phyloP scores from a whole-genome alignment of 768 basidiomycete genomes.

The Termitomyces sp. region DNA sequence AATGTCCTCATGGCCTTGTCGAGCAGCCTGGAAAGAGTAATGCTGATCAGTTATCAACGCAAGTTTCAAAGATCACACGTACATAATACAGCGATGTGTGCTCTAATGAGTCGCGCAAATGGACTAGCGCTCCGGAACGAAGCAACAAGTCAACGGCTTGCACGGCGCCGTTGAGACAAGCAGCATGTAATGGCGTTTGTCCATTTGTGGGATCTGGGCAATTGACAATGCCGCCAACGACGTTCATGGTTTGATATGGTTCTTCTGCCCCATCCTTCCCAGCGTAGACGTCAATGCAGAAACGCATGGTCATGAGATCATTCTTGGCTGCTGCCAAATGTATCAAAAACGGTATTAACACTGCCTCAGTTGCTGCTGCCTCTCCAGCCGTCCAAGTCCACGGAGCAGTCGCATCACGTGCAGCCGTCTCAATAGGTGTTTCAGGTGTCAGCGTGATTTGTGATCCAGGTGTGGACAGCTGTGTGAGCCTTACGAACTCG shows the following conservation, averaged over 20 bases:
- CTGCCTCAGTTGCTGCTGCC: constrained; percentile 61
- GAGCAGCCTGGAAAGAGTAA: constrained; percentile 54
- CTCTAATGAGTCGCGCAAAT: constrained; percentile 72
- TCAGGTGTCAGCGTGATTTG: constrained; percentile 33
- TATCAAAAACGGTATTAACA: constrained; percentile 70
- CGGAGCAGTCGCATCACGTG: constrained; percentile 48
- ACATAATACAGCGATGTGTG: constrained; percentile 86
- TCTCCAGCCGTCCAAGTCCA: constrained; percentile 82
- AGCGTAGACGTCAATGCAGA: constrained; percentile 44
- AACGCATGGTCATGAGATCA: constrained; percentile 56
- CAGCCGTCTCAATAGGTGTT: constrained; percentile 27
- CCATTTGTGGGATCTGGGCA: constrained; percentile 66
- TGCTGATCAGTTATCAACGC: background rate
- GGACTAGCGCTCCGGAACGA: constrained; percentile 73
- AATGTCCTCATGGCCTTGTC: constrained; percentile 56
- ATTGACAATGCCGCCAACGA: constrained; percentile 70
- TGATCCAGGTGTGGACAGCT: constrained; percentile 28
- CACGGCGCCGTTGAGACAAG: constrained; percentile 61
- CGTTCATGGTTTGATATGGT: constrained; percentile 27
- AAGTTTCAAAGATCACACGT: background rate
- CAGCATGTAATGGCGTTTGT: constrained; percentile 73
- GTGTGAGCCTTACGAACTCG: constrained; percentile 63
- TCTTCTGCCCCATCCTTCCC: constrained; percentile 19
- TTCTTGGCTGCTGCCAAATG: constrained; percentile 74
- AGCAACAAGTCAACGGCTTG: constrained; percentile 47